Evolutionary conservation across 2,329 filamentous ascomycete species (phyloP), one percentile per base, ranked within the genome.

Genomic region (Malbranchea zuffiana): DNA sequence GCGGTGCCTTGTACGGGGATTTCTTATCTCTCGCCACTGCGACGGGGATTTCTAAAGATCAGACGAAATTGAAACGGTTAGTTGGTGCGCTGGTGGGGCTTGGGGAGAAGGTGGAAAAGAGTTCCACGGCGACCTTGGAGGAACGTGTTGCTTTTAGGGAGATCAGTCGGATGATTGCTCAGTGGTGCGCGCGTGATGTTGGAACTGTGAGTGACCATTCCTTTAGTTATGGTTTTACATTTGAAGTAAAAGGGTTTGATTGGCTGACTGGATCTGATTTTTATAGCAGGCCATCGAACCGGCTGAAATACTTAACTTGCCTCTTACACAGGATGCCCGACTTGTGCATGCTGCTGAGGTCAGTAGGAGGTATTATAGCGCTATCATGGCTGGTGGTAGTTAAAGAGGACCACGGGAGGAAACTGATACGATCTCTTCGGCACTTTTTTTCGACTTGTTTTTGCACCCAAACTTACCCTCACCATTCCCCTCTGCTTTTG

Each of bases 1-100:
- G 86, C 18, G 88, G 85, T 3, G 77, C 80, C 47, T 75, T 96
- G 16, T 96, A 94, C 55, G 67, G 70, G 20, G 72, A 76, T 49
- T 78, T 72, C 53, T 60, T 76, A 19, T 62, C 65, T 32, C 54
- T 78, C 24, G 59, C 69, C 13, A 61, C 54, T 31, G 56, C 53
- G 13, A 54, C 51, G 37, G 52, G 46, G 26, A 59, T 54, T 25
- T 53, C 60, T 36, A 64, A 61, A 20, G 60, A 65, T 26, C 57
- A 61, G 18, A 52, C 52, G 12, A 58, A 62, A 11, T 45, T 64
- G 15, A 63, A 61, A 35, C 59, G 60, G 37, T 57, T 68, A 10
- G 59, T 75, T 5, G 62, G 65, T 37, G 66, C 71, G 40, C 60
- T 68, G 41, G 59, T 56, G 6, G 52, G 47, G 3, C 56, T 63